Evolutionary conservation across 2,329 filamentous ascomycete species (phyloP).

Genomic region (Grosmannia huntii): DNA sequence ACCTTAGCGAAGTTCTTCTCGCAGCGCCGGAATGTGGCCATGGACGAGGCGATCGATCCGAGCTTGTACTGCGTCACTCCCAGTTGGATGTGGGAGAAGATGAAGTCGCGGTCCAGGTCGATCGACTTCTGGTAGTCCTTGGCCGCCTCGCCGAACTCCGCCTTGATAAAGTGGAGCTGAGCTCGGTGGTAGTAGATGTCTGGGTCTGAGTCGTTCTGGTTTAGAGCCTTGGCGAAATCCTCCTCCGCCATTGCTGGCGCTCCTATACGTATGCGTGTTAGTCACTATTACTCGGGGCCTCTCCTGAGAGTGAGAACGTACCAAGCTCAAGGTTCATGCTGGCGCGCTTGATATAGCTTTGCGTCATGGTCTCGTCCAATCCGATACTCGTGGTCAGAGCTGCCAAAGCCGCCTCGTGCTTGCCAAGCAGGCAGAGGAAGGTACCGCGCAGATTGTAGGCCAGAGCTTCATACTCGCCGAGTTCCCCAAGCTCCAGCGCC

Average conservation of each 20-base stretch:
- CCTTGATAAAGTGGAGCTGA: constrained; percentile 94
- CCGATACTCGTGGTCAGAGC: constrained; percentile 92
- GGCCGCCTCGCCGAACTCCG: constrained; percentile 82
- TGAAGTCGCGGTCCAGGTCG: constrained; percentile 88
- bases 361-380: constrained; percentile 73
- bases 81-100: constrained; percentile 98
- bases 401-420: constrained; percentile 67
- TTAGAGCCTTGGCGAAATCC: constrained; percentile 77
- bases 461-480: constrained; percentile 74
- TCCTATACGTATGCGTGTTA: constrained; percentile 30
- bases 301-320: constrained; percentile 24
- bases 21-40: constrained; percentile 94
- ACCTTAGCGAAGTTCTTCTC: constrained; percentile 98
- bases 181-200: constrained; percentile 99
- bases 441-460: constrained; percentile 96
- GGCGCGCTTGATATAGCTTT: constrained; percentile 97
- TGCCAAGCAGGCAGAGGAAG: constrained; percentile 83
- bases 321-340: constrained; percentile 95
- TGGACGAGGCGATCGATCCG: constrained; percentile 92
- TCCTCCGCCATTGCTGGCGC: constrained; percentile 75
- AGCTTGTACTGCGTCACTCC: constrained; percentile 99
- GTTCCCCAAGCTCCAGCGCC: constrained; percentile 67
- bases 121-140: constrained; percentile 99
- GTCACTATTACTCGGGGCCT: not conserved
- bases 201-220: constrained; percentile 76